phyloP scores from a whole-genome alignment of 2,329 filamentous ascomycete genomes.

The Pestalotiopsis sp. region DNA sequence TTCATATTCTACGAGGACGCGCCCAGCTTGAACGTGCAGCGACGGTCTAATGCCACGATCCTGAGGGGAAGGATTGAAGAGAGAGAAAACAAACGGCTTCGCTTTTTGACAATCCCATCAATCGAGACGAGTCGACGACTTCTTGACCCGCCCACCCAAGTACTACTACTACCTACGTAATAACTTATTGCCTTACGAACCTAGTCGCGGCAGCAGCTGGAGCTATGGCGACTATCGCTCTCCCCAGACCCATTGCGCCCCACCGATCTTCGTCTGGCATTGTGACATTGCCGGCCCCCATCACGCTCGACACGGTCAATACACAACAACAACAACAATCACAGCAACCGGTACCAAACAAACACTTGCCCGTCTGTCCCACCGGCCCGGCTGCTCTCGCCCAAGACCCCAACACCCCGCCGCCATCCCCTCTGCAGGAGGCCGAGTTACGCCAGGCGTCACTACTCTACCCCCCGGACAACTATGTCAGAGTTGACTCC shows the following conservation, averaged over 20 bases:
- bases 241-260: constrained; percentile 47
- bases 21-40: background rate
- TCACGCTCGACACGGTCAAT: constrained; percentile 40
- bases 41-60: no score
- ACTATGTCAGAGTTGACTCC: constrained; percentile 53
- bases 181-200: background rate
- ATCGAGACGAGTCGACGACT: no score
- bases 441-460: constrained; percentile 61
- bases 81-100: no score
- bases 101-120: no score
- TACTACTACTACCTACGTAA: background rate
- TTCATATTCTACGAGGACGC: background rate
- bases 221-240: constrained; percentile 55
- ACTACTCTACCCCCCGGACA: constrained; percentile 72
- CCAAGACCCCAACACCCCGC: constrained; percentile 60
- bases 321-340: constrained; percentile 22
- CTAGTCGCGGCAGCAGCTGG: background rate
- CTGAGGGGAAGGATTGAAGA: no score
- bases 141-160: background rate
- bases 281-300: constrained; percentile 38
- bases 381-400: constrained; percentile 63
- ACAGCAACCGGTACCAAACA: constrained; percentile 70
- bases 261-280: constrained; percentile 45
- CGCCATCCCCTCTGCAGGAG: constrained; percentile 63
- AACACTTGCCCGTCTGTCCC: constrained; percentile 87